Evolutionary conservation across 2,329 filamentous ascomycete species (phyloP), one percentile per base, ranked within the genome.

Genomic region (Lecanicillium sp.): DNA sequence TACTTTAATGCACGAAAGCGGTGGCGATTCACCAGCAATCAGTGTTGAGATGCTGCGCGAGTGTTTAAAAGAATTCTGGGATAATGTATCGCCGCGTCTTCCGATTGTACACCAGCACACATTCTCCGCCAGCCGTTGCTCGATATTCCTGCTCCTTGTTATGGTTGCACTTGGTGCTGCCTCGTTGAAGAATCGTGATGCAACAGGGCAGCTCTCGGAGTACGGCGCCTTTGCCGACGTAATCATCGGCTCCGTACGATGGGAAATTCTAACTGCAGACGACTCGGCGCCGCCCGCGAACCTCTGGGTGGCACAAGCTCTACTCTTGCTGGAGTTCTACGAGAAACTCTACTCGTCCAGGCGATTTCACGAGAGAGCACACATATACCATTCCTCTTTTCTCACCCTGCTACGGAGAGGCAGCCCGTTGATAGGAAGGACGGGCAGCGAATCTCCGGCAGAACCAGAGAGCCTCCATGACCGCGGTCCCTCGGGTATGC

Each of bases 291-390:
- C 90, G 0, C 88, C 90, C 0, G 88, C 89, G 1, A 87, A 87
- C 56, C 68, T 96, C 2, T 95, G 89, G 87, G 83, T 93, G 1
- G 91, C 93, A 54, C 90, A 95, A 61, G 83, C 89, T 0, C 69
- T 95, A 37, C 67, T 96, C 2, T 72, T 95, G 3, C 71, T 96
- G 2, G 90, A 96, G 62, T 79, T 90, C 4, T 95, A 91, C 58
- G 90, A 96, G 68, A 96, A 95, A 73, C 86, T 94, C 78, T 93
- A 87, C 62, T 88, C 87, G 2, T 90, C 87, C 1, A 77, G 88
- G 35, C 78, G 80, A 14, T 72, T 95, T 21, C 90, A 96, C 64
- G 90, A 95, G 63, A 77, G 90, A 55, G 87, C 89, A 0, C 88
- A 95, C 57, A 93, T 95, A 30, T 90, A 95, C 59, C 90, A 95